Evolutionary conservation across 768 basidiomycete genomes (phyloP).

Genomic region (Boletus sensibilis): DNA sequence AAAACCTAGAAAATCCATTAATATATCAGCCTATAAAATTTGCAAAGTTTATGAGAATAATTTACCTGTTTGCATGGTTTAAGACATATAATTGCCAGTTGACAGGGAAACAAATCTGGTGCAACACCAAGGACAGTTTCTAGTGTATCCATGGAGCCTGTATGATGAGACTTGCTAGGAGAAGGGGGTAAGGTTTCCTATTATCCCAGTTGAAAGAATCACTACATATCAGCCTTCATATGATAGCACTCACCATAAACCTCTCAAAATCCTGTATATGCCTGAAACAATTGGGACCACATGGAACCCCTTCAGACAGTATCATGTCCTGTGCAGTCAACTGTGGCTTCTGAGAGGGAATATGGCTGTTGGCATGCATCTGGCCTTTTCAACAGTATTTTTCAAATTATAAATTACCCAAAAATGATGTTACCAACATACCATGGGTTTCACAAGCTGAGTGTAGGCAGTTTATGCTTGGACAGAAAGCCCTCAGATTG

Average conservation of each 20-base stretch:
- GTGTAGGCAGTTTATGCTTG: slow-evolving; percentile 44
- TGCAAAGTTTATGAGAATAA: neutral
- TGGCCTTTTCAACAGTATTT: neutral
- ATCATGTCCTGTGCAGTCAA: slow-evolving; percentile 24
- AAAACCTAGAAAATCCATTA: slow-evolving; percentile 12
- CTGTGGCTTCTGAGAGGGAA: slow-evolving; percentile 25
- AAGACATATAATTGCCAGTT: slow-evolving; percentile 47
- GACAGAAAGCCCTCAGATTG: slow-evolving; percentile 41
- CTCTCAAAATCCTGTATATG: slow-evolving; percentile 24
- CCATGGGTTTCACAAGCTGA: slow-evolving; percentile 42
- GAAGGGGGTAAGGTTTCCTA: slow-evolving; percentile 27
- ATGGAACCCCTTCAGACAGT: slow-evolving; percentile 29
- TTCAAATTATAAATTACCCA: neutral
- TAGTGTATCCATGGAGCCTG: slow-evolving; percentile 24
- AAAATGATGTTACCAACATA: slow-evolving; percentile 8
- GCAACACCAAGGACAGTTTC: slow-evolving; percentile 39
- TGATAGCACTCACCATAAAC: slow-evolving; percentile 18
- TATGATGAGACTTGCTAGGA: slow-evolving; percentile 2
- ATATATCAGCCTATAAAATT: neutral
- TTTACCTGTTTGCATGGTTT: slow-evolving; percentile 48
- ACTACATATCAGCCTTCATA: accelerated
- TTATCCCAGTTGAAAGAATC: neutral
- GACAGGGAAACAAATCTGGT: slow-evolving; percentile 50
- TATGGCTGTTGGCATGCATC: slow-evolving; percentile 2
- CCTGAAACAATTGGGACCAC: slow-evolving; percentile 34